Conservation (phyloP, 2,329 filamentous ascomycete species). For the Phialophora macrospora region DNA sequence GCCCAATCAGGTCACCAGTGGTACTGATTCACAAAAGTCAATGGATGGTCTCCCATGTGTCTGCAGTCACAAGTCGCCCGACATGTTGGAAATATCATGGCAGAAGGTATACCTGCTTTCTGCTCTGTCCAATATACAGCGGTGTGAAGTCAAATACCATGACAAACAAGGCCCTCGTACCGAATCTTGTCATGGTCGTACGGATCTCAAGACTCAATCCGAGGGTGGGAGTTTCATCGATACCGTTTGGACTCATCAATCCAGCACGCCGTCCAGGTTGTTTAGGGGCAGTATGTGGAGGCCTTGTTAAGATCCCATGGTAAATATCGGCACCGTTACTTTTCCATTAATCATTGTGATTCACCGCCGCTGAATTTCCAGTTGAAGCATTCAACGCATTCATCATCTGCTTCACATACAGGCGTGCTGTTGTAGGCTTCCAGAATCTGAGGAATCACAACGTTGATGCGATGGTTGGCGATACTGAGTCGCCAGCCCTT, state of each 20-base stretch:
- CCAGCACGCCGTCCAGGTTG: background rate
- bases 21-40: too few species aligned
- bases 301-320: background rate
- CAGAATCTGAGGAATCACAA: constrained; percentile 36
- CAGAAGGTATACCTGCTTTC: background rate
- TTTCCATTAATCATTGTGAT: background rate
- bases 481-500: constrained; percentile 35
- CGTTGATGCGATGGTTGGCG: constrained; percentile 35
- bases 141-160: background rate
- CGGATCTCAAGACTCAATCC: background rate
- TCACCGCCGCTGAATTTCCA: constrained; percentile 25
- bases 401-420: constrained; percentile 30
- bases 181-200: background rate
- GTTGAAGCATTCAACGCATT: constrained; percentile 36
- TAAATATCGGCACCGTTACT: background rate
- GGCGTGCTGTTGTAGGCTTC: constrained; percentile 35
- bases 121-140: background rate
- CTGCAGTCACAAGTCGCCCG: background rate
- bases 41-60: background rate
- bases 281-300: constrained; percentile 9
- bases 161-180: background rate
- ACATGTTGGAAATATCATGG: background rate
- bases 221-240: background rate
- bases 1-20: too few species aligned
- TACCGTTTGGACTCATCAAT: background rate